A percentile compares a stretch with the other conserved stretches of the same genome.
These are phyloP conservation scores for Gracilariopsis chorda DNA, from an alignment of 23 red algal species.

Conservation along the genomic window DNA sequence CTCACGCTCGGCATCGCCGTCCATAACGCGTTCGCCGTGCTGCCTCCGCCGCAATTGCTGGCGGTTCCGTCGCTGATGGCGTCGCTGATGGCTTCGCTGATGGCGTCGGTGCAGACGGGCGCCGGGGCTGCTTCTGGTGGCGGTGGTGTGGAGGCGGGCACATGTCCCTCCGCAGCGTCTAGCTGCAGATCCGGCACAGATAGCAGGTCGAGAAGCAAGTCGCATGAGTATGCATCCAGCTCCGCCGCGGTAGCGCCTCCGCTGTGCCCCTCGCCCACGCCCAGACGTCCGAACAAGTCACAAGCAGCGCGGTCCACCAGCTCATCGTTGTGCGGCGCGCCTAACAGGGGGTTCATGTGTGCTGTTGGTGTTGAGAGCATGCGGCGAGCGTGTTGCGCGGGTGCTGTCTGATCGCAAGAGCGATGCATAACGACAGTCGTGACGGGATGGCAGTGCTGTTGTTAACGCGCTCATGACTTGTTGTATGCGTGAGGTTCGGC, in stretches of 20 bases:
- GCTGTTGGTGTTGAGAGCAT: too few relatives aligned
- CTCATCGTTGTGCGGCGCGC: background rate
- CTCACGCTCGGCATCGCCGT: background rate
- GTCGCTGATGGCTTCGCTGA: background rate
- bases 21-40: background rate
- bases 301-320: background rate
- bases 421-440: too few relatives aligned
- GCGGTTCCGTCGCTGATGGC: background rate
- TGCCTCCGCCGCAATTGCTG: background rate
- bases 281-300: background rate
- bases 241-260: background rate
- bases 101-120: background rate
- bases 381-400: too few relatives aligned
- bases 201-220: slow-evolving; percentile 3
- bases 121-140: background rate
- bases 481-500: too few relatives aligned
- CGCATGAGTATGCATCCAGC: background rate
- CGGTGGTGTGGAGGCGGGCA: background rate
- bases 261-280: background rate
- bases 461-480: too few relatives aligned
- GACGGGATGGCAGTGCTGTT: too few relatives aligned
- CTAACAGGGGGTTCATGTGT: too few relatives aligned
- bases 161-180: background rate
- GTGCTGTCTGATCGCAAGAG: too few relatives aligned
- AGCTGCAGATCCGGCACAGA: background rate